Evolutionary conservation across 306 rosid genomes (phyloP).

Genomic region (Prunus mume): DNA sequence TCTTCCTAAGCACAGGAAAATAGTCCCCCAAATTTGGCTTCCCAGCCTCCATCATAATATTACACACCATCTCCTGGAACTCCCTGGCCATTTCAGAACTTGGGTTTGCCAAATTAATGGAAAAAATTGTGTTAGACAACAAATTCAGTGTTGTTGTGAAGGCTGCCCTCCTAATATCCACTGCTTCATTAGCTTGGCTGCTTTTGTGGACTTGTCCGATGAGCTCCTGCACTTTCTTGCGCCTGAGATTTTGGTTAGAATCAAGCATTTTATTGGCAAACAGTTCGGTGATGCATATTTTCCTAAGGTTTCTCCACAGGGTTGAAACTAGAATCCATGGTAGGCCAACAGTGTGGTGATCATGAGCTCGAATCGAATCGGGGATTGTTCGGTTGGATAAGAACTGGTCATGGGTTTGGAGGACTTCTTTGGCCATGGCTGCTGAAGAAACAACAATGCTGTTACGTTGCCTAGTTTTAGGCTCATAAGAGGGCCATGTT

Average conservation of each 20-base stretch:
- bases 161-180: constrained; percentile 31
- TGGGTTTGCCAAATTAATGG: constrained; percentile 34
- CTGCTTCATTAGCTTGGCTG: constrained; percentile 16
- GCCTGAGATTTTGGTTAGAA: constrained; percentile 29
- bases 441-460: constrained; percentile 36
- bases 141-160: constrained; percentile 31
- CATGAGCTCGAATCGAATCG: constrained; percentile 1
- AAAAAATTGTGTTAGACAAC: constrained; percentile 40
- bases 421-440: constrained; percentile 32
- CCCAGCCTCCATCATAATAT: constrained; percentile 31
- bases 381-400: constrained; percentile 40
- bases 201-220: neutral
- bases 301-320: constrained; percentile 35
- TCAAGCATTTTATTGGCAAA: constrained; percentile 32
- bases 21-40: constrained; percentile 41
- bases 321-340: constrained; percentile 42
- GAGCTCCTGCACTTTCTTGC: constrained; percentile 20
- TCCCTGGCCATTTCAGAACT: constrained; percentile 27
- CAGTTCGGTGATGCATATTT: constrained; percentile 28
- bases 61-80: constrained; percentile 28
- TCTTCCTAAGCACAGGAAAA: constrained; percentile 33
- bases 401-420: constrained; percentile 36
- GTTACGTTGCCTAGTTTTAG: constrained; percentile 38
- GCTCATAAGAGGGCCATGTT: constrained; percentile 43
- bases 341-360: constrained; percentile 27